Percentiles rank a stretch among this genome's conserved stretches.
phyloP scores from a whole-genome alignment of 2,329 filamentous ascomycete genomes.

The Apiospora rasikravindrae region DNA sequence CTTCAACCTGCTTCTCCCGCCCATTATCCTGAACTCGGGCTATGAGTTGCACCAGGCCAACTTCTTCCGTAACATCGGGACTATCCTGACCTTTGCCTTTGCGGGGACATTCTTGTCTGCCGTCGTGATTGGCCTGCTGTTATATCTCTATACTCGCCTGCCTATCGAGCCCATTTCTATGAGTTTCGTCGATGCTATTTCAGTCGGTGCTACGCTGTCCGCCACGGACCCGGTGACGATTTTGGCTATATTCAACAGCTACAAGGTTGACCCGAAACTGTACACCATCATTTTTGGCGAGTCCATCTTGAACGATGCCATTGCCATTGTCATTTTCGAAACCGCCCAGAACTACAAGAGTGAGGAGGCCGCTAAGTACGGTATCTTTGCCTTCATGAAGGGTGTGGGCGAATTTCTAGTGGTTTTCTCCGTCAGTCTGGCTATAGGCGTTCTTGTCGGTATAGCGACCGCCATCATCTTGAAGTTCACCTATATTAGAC shows the following conservation, averaged over 20 bases:
- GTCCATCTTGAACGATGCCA: constrained; percentile 96
- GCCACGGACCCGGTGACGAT: constrained; percentile 98
- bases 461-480: constrained; percentile 85
- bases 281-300: constrained; percentile 99
- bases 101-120: constrained; percentile 97
- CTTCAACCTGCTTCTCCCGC: constrained; percentile 97
- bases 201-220: constrained; percentile 92
- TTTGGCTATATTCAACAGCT: constrained; percentile 97
- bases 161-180: constrained; percentile 86
- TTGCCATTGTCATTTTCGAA: constrained; percentile 98
- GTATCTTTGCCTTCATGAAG: constrained; percentile 83
- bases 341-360: constrained; percentile 93
- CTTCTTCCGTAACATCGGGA: constrained; percentile 98
- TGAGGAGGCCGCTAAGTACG: constrained; percentile 72
- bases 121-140: constrained; percentile 86
- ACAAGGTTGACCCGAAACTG: constrained; percentile 98
- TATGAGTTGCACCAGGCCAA: constrained; percentile 98
- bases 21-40: constrained; percentile 95
- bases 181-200: constrained; percentile 93
- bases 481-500: constrained; percentile 92
- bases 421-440: constrained; percentile 91
- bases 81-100: constrained; percentile 96
- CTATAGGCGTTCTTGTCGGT: constrained; percentile 87
- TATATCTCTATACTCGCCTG: constrained; percentile 88
- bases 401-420: constrained; percentile 93